Evolutionary conservation across 148 eudicot genomes (phyloP), one percentile per base, ranked within the genome.

Genomic region (Vaccinium vitisidaea): DNA sequence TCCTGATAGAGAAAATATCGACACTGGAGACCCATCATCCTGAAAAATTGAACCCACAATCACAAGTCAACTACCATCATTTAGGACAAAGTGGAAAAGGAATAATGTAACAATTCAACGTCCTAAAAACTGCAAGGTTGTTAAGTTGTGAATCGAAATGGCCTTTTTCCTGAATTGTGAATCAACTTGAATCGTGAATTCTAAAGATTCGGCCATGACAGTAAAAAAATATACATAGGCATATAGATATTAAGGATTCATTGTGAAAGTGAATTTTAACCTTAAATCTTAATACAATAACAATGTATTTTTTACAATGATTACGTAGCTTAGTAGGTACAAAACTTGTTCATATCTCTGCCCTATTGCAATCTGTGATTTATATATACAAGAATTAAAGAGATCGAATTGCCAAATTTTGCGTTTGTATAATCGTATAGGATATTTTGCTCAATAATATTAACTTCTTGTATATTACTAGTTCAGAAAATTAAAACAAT

Each of bases 21-120:
- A 96, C 83, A 94, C 98, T 18, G 94, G 91, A 87, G 98, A 86
- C 59, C 99, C 99, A 81, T 96, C 99, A 84, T 96, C 99, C 99
- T 96, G 94, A 79, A 84, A 82, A 74, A 76, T 83, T 43, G 79
- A 69, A 79, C 71, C 78, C 84, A 85, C 75, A 83, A 46, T 80
- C 58, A 79, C 79, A 59, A 86, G 54, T 43, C 54, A 71, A 48
- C 23, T 73, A 54, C 63, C 1, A 55, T 23, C 79, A n/a, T 30
- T 10, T 6, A 80, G 23, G 27, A 80, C 5, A 80, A 12, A 18
- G 15, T 8, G 32, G 6, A 80, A 58, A 80, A 25, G 39, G 27
- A 78, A 21, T 27, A 78, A 25, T 11, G 25, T 53, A 12, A 54
- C 19, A 52, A 53, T 27, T 11, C 59, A 12, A 25, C 32, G 4